Evolutionary conservation across 495 filamentous ascomycete genomes (phyloP).

Genomic region (Aspergillus coremiiformis): DNA sequence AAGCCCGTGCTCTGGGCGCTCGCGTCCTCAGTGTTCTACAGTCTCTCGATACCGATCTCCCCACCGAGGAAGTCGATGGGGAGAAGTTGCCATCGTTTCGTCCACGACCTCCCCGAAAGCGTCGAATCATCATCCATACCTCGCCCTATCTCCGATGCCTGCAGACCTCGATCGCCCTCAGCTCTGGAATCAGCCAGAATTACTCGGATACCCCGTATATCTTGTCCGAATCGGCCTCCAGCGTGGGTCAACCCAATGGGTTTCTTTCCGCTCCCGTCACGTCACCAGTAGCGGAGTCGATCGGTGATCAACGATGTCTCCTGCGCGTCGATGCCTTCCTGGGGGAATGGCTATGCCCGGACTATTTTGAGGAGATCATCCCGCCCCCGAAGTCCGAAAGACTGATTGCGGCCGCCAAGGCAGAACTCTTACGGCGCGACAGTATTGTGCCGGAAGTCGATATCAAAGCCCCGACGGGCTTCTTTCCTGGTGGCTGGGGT

Average conservation of each 20-base stretch:
- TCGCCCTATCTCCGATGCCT: conserved; percentile 90
- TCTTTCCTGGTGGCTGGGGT: conserved; percentile 61
- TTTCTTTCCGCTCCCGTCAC: neutral
- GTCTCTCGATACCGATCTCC: conserved; percentile 24
- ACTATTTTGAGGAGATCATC: conserved; percentile 88
- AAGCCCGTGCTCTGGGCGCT: conserved; percentile 68
- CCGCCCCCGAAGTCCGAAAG: conserved; percentile 77
- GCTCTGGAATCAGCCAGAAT: conserved; percentile 75
- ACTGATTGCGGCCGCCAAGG: conserved; percentile 83
- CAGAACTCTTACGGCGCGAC: conserved; percentile 67
- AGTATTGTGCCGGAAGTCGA: conserved; percentile 23
- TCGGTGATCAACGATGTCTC: conserved; percentile 20
- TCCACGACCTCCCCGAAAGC: conserved; percentile 13
- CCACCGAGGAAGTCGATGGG: conserved; percentile 15
- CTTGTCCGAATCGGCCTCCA: neutral
- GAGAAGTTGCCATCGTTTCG: conserved; percentile 8
- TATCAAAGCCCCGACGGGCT: conserved; percentile 27
- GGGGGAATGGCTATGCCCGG: conserved; percentile 89
- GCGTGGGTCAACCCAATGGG: conserved; percentile 3
- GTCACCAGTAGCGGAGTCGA: neutral
- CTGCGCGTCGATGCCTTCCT: conserved; percentile 85
- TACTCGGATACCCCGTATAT: conserved; percentile 18
- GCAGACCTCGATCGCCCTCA: conserved; percentile 85
- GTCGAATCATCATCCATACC: conserved; percentile 74
- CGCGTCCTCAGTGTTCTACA: conserved; percentile 70